Conservation (phyloP, 345 rosid genomes). For the Linum lewisii region DNA sequence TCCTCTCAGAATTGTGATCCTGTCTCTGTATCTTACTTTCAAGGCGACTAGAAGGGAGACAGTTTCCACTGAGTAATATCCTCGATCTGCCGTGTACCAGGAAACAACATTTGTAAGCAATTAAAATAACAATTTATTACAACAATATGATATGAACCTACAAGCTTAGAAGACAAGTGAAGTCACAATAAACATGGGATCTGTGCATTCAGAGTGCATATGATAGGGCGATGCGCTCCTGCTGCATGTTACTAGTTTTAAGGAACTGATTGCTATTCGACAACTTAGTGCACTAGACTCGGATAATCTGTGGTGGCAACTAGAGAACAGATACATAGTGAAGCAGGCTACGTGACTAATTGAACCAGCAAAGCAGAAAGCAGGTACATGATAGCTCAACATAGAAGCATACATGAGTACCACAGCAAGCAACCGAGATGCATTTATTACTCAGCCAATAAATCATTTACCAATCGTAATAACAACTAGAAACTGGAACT, state of each 20-base stretch:
- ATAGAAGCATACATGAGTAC: no score
- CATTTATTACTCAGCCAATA: no score
- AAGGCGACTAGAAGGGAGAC: slow-evolving; percentile 27
- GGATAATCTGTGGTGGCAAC: no score
- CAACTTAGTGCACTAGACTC: neutral
- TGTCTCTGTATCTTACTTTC: slow-evolving; percentile 28
- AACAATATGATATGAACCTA: neutral
- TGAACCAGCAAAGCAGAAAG: no score
- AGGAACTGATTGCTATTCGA: neutral
- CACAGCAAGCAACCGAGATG: no score
- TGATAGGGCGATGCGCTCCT: neutral
- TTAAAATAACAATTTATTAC: neutral
- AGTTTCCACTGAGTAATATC: slow-evolving; percentile 31
- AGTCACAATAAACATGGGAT: neutral
- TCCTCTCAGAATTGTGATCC: slow-evolving; percentile 29
- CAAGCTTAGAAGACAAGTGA: neutral
- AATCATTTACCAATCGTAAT: no score
- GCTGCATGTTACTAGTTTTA: neutral
- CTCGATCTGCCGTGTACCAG: slow-evolving; percentile 19
- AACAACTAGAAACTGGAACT: no score
- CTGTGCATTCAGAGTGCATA: neutral
- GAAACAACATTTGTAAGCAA: neutral
- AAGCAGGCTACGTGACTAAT: no score
- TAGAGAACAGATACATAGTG: no score
- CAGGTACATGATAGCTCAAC: no score